Evolutionary conservation across 1,284 basidiomycete species (phyloP).

Genomic region (Cryptococcus jaspeensis): DNA sequence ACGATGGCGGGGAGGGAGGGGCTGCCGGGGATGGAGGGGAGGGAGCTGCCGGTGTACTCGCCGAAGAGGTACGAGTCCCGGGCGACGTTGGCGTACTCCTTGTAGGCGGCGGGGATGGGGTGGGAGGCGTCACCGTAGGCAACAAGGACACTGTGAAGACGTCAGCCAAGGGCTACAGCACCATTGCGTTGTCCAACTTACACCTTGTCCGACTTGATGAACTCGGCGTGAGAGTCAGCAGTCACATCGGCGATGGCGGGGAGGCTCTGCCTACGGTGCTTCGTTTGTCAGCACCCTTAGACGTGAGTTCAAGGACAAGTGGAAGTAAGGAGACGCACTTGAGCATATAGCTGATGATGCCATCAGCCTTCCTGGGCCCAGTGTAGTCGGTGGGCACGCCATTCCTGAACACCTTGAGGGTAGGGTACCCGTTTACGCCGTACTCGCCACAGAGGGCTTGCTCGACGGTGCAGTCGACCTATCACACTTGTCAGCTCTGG

Average conservation of each 20-base stretch:
- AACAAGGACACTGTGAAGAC: conserved; percentile 63
- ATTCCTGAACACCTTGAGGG: conserved; percentile 81
- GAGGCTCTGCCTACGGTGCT: conserved; percentile 73
- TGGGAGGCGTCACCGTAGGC: conserved; percentile 74
- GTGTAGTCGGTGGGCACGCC: conserved; percentile 75
- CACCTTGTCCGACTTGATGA: conserved; percentile 86
- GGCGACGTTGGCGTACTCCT: conserved; percentile 74
- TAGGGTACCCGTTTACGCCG: conserved; percentile 70
- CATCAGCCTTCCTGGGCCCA: conserved; percentile 91
- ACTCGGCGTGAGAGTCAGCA: conserved; percentile 72
- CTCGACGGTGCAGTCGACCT: conserved; percentile 87
- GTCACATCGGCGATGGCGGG: conserved; percentile 89
- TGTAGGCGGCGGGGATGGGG: conserved; percentile 70
- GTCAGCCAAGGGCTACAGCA: not conserved
- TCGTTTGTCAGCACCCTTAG: not conserved
- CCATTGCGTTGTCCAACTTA: conserved; percentile 23
- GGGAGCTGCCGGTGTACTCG: conserved; percentile 68
- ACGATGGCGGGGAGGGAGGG: conserved; percentile 73
- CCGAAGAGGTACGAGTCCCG: conserved; percentile 95
- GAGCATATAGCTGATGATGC: conserved; percentile 95
- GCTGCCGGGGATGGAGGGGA: conserved; percentile 70
- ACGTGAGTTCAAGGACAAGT: not conserved
- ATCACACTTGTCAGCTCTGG: conserved; percentile 3
- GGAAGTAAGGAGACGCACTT: conserved; percentile 65
- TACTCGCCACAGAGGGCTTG: conserved; percentile 80